Evolutionary conservation across 164 flowering plant genomes (phyloP).

Genomic region (Annona squamosa): DNA sequence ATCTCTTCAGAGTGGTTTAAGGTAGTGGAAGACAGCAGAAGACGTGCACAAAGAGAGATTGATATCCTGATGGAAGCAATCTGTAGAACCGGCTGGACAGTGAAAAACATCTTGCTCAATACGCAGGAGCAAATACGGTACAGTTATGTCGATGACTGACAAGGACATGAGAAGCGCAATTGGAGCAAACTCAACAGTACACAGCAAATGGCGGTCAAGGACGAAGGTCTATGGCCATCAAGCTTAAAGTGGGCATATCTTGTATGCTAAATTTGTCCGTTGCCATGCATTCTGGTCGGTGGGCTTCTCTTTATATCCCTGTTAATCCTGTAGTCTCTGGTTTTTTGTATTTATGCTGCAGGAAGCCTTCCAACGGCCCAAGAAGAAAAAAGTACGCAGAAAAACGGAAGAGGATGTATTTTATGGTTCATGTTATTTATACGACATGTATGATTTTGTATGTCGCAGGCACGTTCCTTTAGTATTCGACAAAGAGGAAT

Average conservation of each 20-base stretch:
- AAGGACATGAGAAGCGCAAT: neutral
- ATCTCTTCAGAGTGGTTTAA: conserved; percentile 8
- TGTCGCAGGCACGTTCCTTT: too few species aligned
- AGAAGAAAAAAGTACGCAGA: neutral
- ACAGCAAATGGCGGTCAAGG: neutral
- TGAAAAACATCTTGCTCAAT: conserved; percentile 13
- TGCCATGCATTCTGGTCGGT: neutral
- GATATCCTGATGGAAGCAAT: conserved; percentile 10
- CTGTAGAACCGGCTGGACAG: conserved; percentile 13
- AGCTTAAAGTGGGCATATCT: neutral
- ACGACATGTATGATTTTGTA: too few species aligned
- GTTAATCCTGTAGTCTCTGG: neutral
- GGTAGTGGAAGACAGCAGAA: conserved; percentile 10
- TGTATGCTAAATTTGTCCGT: neutral
- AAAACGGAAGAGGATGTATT: too few species aligned
- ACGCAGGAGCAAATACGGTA: conserved; percentile 12
- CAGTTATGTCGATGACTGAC: conserved; percentile 8
- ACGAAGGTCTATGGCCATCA: neutral
- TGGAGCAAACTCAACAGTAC: neutral
- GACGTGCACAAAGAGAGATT: neutral
- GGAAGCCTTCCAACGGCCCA: neutral
- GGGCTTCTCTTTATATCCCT: neutral
- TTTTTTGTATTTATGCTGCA: neutral
- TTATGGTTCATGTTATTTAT: too few species aligned
- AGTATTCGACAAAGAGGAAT: too few species aligned